A percentile compares a stretch with the other conserved stretches of the same genome.
Evolutionary conservation across 2,329 filamentous ascomycete genomes (phyloP).

Genomic region (Penicillium sp.): DNA sequence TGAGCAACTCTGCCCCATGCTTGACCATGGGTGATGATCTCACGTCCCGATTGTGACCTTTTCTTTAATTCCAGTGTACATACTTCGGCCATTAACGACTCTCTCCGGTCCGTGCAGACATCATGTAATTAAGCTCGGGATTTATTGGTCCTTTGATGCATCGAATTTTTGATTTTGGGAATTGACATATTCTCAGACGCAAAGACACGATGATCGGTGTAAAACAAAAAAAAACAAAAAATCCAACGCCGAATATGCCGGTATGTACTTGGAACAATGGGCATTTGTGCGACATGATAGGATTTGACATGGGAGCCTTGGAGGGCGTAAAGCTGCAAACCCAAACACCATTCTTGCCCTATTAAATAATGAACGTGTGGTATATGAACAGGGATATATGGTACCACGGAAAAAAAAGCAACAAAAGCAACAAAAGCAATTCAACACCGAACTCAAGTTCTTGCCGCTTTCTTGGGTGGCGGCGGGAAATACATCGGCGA

Average conservation of each 20-base stretch:
- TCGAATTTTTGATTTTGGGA: neutral
- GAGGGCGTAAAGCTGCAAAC: neutral
- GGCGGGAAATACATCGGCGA: slow-evolving; percentile 46
- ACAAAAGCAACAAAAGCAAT: neutral
- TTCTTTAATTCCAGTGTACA: slow-evolving; percentile 1
- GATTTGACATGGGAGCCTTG: neutral
- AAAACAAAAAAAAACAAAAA: neutral
- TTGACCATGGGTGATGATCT: slow-evolving; percentile 5
- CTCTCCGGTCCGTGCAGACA: neutral
- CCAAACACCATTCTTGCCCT: slow-evolving; percentile 1
- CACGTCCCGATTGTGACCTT: neutral
- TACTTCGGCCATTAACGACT: neutral
- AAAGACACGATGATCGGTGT: neutral
- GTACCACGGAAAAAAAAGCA: slow-evolving; percentile 9
- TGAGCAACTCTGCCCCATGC: neutral
- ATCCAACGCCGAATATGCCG: slow-evolving; percentile 2
- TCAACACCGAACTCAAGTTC: slow-evolving; percentile 15
- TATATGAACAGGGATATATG: slow-evolving; percentile 3
- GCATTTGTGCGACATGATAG: neutral
- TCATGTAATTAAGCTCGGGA: neutral
- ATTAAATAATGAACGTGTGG: slow-evolving; percentile 6
- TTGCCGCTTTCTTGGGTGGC: slow-evolving; percentile 43
- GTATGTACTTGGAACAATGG: neutral
- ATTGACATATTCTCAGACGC: neutral
- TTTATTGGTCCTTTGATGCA: neutral